phyloP scores from a whole-genome alignment of 192 early-diverging fungal species.

The Mortierella hygrophila region DNA sequence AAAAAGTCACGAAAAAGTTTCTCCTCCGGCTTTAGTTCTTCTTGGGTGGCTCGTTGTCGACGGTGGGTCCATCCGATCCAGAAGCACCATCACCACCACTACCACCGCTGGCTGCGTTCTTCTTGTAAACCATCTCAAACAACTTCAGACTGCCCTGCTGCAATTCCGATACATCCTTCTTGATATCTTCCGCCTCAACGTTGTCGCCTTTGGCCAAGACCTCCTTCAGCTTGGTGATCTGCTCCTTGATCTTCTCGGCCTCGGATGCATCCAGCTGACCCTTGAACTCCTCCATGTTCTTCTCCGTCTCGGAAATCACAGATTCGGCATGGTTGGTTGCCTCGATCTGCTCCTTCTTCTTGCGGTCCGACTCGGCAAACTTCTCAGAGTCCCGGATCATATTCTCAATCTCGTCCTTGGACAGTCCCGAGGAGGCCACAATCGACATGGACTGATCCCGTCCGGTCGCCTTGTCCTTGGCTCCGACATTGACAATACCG shows the following conservation, averaged over 20 bases:
- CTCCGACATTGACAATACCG: conserved; percentile 98
- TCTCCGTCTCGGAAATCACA: conserved; percentile 93
- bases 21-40: conserved; percentile 18
- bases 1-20: not conserved
- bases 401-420: conserved; percentile 94
- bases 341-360: conserved; percentile 94
- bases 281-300: conserved; percentile 97
- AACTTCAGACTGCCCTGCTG: conserved; percentile 94
- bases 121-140: conserved; percentile 99
- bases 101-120: conserved; percentile 33
- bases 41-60: conserved; percentile 52
- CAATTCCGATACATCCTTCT: conserved; percentile 85
- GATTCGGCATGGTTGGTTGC: conserved; percentile 93
- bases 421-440: conserved; percentile 94
- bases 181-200: conserved; percentile 87
- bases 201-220: conserved; percentile 79
- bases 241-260: conserved; percentile 85
- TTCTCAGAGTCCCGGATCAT: conserved; percentile 95
- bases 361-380: conserved; percentile 93
- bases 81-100: conserved; percentile 26
- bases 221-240: conserved; percentile 87
- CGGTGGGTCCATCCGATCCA: conserved; percentile 37
- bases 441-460: conserved; percentile 98
- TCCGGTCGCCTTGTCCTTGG: conserved; percentile 97
- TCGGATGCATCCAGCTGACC: conserved; percentile 92